These are phyloP conservation scores for Westerdykella aurantiaca DNA, from an alignment of 2,329 filamentous ascomycete genomes.

Conservation along the genomic window DNA sequence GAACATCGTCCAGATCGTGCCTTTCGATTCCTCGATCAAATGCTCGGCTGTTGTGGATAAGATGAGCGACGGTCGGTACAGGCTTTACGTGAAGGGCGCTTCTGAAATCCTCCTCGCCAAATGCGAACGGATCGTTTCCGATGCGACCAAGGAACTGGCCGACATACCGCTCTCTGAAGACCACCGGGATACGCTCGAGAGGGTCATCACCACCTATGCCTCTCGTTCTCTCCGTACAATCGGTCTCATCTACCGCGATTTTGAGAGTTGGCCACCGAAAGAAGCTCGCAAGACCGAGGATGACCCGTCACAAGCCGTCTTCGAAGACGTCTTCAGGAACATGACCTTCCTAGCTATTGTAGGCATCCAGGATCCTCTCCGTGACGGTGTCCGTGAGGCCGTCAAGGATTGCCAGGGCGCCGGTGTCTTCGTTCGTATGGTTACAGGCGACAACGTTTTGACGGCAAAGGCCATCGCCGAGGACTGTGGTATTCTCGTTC, in stretches of 20 bases:
- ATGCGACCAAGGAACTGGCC: slow-evolving; percentile 54
- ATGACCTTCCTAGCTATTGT: slow-evolving; percentile 71
- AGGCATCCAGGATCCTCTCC: slow-evolving; percentile 76
- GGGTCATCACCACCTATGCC: slow-evolving; percentile 72
- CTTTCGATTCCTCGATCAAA: slow-evolving; percentile 61
- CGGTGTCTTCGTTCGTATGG: slow-evolving; percentile 77
- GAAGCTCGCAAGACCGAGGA: slow-evolving; percentile 55
- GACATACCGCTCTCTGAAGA: slow-evolving; percentile 50
- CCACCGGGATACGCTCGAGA: slow-evolving; percentile 55
- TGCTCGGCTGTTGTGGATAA: slow-evolving; percentile 64
- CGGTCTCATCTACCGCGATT: slow-evolving; percentile 76
- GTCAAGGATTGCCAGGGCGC: slow-evolving; percentile 68
- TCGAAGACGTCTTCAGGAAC: slow-evolving; percentile 62
- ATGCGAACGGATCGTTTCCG: slow-evolving; percentile 50
- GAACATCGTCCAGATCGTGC: slow-evolving; percentile 51
- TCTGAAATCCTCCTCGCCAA: slow-evolving; percentile 47
- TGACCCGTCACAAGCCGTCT: slow-evolving; percentile 57
- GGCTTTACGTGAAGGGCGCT: slow-evolving; percentile 51
- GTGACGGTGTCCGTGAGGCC: slow-evolving; percentile 66
- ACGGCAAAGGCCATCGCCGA: slow-evolving; percentile 73
- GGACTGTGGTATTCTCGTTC: slow-evolving; percentile 72
- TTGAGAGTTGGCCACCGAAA: slow-evolving; percentile 72
- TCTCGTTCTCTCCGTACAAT: slow-evolving; percentile 77
- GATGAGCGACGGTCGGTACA: slow-evolving; percentile 49
- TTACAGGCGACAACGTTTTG: slow-evolving; percentile 75